These are phyloP conservation scores for Tricholoma sp. DNA, from an alignment of 768 basidiomycete genomes.

Conservation along the genomic window DNA sequence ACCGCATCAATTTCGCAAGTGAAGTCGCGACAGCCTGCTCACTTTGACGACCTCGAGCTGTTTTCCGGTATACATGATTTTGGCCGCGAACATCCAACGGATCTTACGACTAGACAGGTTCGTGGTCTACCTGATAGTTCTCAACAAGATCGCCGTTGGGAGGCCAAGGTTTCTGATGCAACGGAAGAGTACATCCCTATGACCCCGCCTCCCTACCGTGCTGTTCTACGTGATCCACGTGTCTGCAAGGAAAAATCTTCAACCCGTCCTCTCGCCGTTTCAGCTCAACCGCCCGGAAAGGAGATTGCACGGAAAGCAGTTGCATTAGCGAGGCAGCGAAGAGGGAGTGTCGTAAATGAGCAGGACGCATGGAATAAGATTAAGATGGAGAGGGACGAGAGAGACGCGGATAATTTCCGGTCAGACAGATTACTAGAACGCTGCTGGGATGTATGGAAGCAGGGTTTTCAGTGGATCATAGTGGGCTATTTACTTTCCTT, in stretches of 20 bases:
- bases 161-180: slow-evolving; percentile 25
- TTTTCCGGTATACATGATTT: slow-evolving; percentile 4
- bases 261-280: slow-evolving; percentile 13
- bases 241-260: slow-evolving; percentile 18
- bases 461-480: slow-evolving; percentile 65
- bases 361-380: slow-evolving; percentile 79
- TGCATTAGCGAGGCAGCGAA: slow-evolving; percentile 33
- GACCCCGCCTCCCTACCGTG: slow-evolving; percentile 46
- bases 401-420: slow-evolving; percentile 65
- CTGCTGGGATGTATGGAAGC: slow-evolving; percentile 74
- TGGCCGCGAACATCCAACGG: slow-evolving; percentile 5
- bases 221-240: slow-evolving; percentile 27
- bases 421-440: slow-evolving; percentile 58
- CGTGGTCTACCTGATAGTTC: slow-evolving; percentile 3
- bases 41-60: slow-evolving; percentile 8
- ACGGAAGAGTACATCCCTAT: slow-evolving; percentile 28
- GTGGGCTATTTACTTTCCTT: slow-evolving; percentile 38
- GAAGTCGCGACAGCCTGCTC: background rate
- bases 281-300: slow-evolving; percentile 1
- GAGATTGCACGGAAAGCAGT: slow-evolving; percentile 23
- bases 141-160: slow-evolving; percentile 3
- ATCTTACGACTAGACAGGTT: slow-evolving; percentile 5
- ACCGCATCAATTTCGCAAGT: background rate
- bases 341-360: slow-evolving; percentile 53
- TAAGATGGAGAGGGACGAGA: slow-evolving; percentile 62